Conservation (phyloP, 495 filamentous ascomycete genomes). For the Bathelium albidoporum region DNA sequence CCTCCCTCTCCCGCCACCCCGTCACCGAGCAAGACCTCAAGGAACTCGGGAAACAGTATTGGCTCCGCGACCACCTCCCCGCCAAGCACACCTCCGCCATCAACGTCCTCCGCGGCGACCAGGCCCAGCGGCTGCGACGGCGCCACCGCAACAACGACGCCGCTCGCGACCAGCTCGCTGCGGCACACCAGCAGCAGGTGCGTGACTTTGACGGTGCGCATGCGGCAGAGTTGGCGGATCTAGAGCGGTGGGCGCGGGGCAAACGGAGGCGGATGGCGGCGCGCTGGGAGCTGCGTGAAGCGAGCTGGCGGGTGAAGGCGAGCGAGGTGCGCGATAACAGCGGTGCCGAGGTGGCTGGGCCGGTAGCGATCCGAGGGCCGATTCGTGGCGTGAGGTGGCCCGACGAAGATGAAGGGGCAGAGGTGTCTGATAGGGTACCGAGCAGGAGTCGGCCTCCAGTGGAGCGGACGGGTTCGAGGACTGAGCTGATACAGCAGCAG, state of each 20-base stretch:
- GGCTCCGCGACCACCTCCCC: conserved; percentile 57
- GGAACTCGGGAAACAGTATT: conserved; percentile 63
- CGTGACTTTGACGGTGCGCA: conserved; percentile 49
- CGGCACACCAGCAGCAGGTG: conserved; percentile 42
- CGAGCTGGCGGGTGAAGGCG: not conserved
- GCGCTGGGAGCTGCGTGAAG: not conserved
- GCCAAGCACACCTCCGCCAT: conserved; percentile 61
- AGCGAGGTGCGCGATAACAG: not conserved
- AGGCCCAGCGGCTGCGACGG: conserved; percentile 56
- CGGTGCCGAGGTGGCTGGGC: no score
- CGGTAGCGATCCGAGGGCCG: not conserved
- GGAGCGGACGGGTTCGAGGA: not conserved
- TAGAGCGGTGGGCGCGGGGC: conserved; percentile 32
- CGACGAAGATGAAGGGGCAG: not conserved
- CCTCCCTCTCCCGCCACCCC: conserved; percentile 23
- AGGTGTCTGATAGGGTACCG: not conserved
- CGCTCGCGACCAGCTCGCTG: conserved; percentile 30
- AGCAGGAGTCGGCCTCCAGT: not conserved
- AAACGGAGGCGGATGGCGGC: not conserved
- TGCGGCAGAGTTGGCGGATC: conserved; percentile 37
- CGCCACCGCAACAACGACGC: conserved; percentile 57
- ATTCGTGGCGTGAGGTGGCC: not conserved
- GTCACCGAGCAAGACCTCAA: conserved; percentile 49
- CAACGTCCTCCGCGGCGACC: conserved; percentile 69
- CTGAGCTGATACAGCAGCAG: no score